Base-by-base conservation (phyloP, 495 filamentous ascomycete genomes). In the Penicillium fimorum region DNA sequence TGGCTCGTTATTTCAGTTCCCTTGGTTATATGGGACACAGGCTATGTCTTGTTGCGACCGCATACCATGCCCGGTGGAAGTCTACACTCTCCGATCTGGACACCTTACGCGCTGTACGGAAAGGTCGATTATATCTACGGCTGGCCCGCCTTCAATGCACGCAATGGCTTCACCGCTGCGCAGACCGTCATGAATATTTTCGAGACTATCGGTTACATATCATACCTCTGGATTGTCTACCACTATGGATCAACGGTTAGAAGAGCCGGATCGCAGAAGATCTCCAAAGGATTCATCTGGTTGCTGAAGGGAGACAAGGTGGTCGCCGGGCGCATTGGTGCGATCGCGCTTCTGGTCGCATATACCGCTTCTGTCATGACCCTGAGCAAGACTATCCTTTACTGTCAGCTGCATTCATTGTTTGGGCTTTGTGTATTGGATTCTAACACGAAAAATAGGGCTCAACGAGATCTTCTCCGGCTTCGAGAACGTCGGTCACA, bases 111-210 rank as follows among this genome's bases (percentile, higher is more conserved):
- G 65, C 82, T 95, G 0, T 96, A 96, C 73, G 87, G 86, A 29
- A 79, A 73, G 35, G 76, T 96, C 53, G 93, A 97, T 67, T 79
- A 91, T 68, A 78, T 92, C 33, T 97, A 97, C 72, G 90, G 92
- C 24, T 87, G 81, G 80, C 87, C 87, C 61, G 87, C 89, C 8
- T 91, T 80, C 69, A 73, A 89, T 54, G 82, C 78, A 50, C 70
- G 76, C 32, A 87, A 87, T 69, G 91, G 92, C 2, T 96, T 94
- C 67, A 89, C 91, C 0, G 82, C 79, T 13, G 91, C 91, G 57
- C 92, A 96, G 77, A 79, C 80, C 13, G 49, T 76, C 3, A 49
- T 96, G 69, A 97, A 96, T 63, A 58, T 87, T 1, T 48, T 91
- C 56, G 93, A 97, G 79, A 84, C 80, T 9, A 56, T 76, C 38